Base-by-base conservation (phyloP, 768 basidiomycete species). In the Leucocoprinus sp. region DNA sequence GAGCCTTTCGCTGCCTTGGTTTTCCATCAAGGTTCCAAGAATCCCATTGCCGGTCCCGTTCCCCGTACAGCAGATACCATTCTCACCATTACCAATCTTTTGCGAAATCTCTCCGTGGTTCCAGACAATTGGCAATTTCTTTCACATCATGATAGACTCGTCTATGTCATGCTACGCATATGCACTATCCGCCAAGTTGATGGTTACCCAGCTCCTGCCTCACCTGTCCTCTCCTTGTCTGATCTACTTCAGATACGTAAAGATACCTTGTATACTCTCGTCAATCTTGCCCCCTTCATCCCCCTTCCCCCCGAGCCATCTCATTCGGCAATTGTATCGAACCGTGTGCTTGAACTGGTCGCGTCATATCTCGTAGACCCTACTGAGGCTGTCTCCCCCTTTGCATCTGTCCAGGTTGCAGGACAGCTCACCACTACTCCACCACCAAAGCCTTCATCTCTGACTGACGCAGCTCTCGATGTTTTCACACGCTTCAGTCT, bases 81-180 rank as follows among this genome's bases (percentile, higher is more conserved):
- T 38, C 71, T 89, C 22, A 66, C 79, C 14, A 70, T 85, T 42
- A 62, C 82, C 36, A 92, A 87, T 60, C 79, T 97, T 56, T 68
- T 97, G 43, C 86, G 91, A 37, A 96, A 95, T 65, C 70, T 96
- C 53, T 79, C 87, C n/a, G 67, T 80, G 50, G 68, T 82, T 47
- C 65, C 63, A 5, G 84, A 93, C 52, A 95, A 95, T 55, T 60
- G 72, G 50, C 67, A 68, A 35, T 79, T 76, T 55, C 69, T 95
- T 55, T 74, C 81, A 1, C 72, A 67, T 31, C 80, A 88, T 48
- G 72, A 75, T 5, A 70, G 80, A 40, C 60, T 87, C 9, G 61
- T 90, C 27, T 75, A 80, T 54, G 55, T 87, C 21, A 55, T 93
- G 39, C 69, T 92, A 21, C 82, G 83, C 8, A 52, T 90, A n/a